These are phyloP conservation scores for Fusarium algeriense DNA, from an alignment of 2,329 filamentous ascomycete genomes.

Conservation along the genomic window DNA sequence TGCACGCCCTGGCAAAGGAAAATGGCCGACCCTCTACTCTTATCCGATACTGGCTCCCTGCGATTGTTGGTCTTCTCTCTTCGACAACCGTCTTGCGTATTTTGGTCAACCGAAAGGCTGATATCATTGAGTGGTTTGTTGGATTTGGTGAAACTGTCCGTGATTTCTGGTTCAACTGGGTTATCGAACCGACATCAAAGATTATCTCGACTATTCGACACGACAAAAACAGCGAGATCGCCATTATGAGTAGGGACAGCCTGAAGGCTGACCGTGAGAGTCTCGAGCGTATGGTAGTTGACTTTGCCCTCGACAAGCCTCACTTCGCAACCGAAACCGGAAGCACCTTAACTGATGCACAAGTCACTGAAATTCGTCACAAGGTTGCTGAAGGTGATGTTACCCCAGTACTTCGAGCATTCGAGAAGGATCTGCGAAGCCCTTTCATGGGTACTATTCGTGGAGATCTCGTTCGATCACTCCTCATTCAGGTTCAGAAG, in stretches of 20 bases:
- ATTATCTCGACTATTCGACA: conserved; percentile 93
- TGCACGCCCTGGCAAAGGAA: conserved; percentile 66
- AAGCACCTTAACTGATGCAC: conserved; percentile 70
- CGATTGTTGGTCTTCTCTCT: conserved; percentile 77
- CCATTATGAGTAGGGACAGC: conserved; percentile 94
- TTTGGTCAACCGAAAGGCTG: conserved; percentile 77
- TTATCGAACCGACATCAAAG: conserved; percentile 85
- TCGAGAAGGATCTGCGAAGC: conserved; percentile 86
- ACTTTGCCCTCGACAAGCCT: conserved; percentile 89
- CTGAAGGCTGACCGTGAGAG: conserved; percentile 91
- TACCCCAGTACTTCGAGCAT: conserved; percentile 89
- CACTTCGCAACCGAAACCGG: conserved; percentile 63
- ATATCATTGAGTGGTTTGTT: conserved; percentile 82
- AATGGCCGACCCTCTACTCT: conserved; percentile 82
- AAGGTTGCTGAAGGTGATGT: conserved; percentile 93
- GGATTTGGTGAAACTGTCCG: conserved; percentile 82
- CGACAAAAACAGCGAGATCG: conserved; percentile 91
- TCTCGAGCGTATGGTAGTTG: conserved; percentile 96
- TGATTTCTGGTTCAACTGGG: conserved; percentile 98
- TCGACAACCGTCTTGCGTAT: conserved; percentile 89
- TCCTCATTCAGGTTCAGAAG: conserved; percentile 97
- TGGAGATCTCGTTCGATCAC: conserved; percentile 88
- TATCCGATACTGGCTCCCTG: conserved; percentile 90
- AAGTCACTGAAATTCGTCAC: conserved; percentile 79
- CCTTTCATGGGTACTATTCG: conserved; percentile 86